phyloP scores from a whole-genome alignment of 1,284 basidiomycete genomes.

The Tilletiaria anomala region DNA sequence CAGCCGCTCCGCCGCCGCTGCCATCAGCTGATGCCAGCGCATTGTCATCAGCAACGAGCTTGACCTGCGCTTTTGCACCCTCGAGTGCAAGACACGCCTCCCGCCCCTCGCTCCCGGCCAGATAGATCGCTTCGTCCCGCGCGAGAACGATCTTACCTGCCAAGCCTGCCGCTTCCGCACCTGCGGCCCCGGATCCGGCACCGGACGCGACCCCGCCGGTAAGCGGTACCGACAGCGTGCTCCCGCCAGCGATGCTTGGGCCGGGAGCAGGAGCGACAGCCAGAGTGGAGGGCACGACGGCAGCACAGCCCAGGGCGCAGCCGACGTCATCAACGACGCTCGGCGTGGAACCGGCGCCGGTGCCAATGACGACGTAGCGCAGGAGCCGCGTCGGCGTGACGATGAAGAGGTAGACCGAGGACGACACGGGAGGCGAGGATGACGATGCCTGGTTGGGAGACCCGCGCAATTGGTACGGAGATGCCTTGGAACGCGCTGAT shows the following conservation, averaged over 20 bases:
- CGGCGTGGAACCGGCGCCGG: slow-evolving; percentile 53
- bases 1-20: neutral
- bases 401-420: slow-evolving; percentile 63
- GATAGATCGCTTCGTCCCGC: slow-evolving; percentile 78
- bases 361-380: slow-evolving; percentile 60
- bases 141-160: slow-evolving; percentile 66
- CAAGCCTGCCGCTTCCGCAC: slow-evolving; percentile 39
- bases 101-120: slow-evolving; percentile 67
- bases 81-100: slow-evolving; percentile 61
- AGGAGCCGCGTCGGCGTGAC: slow-evolving; percentile 72
- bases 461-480: too few relatives aligned
- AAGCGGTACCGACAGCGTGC: neutral
- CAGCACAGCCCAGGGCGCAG: slow-evolving; percentile 64
- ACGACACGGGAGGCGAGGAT: too few relatives aligned
- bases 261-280: neutral
- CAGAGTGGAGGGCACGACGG: slow-evolving; percentile 23
- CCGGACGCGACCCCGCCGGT: neutral
- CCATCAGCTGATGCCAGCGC: neutral
- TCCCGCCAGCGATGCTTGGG: neutral
- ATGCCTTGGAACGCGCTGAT: too few relatives aligned
- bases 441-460: too few relatives aligned
- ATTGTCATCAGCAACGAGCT: slow-evolving; percentile 1
- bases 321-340: slow-evolving; percentile 71
- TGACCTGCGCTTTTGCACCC: slow-evolving; percentile 57
- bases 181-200: neutral